These are phyloP conservation scores for Neurospora discreta DNA, from an alignment of 495 filamentous ascomycete genomes.

Conservation along the genomic window DNA sequence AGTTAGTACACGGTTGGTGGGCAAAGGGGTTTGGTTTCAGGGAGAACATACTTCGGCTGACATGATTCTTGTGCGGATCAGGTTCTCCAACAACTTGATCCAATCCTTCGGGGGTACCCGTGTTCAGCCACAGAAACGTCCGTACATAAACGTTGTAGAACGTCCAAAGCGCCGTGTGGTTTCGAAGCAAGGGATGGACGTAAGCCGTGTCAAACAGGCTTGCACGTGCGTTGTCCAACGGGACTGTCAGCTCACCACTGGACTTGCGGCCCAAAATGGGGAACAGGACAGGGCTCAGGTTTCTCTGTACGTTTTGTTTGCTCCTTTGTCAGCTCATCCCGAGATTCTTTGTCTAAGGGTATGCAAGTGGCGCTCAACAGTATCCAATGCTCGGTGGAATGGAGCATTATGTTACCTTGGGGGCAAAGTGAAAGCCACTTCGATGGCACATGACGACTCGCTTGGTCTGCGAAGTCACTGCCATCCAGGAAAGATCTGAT, in stretches of 20 bases:
- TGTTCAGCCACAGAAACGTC: slow-evolving; percentile 27
- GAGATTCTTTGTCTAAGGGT: not conserved
- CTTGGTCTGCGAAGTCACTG: slow-evolving; percentile 27
- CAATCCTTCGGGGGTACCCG: slow-evolving; percentile 26
- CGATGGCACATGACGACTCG: slow-evolving; percentile 30
- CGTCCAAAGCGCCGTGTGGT: slow-evolving; percentile 27
- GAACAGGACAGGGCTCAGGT: slow-evolving; percentile 19
- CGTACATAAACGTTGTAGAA: slow-evolving; percentile 31
- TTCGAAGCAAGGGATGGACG: slow-evolving; percentile 30
- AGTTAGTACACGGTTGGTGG: not conserved
- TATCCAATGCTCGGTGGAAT: too few relatives aligned
- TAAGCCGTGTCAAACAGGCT: slow-evolving; percentile 39
- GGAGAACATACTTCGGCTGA: slow-evolving; percentile 7
- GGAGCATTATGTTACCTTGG: too few relatives aligned
- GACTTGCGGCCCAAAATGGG: slow-evolving; percentile 20
- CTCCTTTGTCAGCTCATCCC: not conserved
- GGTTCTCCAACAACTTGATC: slow-evolving; percentile 23
- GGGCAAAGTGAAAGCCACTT: slow-evolving; percentile 31
- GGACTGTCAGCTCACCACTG: slow-evolving; percentile 18
- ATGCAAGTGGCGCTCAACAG: not conserved
- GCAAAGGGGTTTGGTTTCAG: not conserved
- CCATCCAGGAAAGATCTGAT: slow-evolving; percentile 30
- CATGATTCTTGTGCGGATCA: slow-evolving; percentile 7
- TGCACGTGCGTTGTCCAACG: slow-evolving; percentile 30
- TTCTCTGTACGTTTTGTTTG: slow-evolving; percentile 5